Evolutionary conservation across 139 green algal genomes (phyloP).

Genomic region (Chlamydomonas incerta): DNA sequence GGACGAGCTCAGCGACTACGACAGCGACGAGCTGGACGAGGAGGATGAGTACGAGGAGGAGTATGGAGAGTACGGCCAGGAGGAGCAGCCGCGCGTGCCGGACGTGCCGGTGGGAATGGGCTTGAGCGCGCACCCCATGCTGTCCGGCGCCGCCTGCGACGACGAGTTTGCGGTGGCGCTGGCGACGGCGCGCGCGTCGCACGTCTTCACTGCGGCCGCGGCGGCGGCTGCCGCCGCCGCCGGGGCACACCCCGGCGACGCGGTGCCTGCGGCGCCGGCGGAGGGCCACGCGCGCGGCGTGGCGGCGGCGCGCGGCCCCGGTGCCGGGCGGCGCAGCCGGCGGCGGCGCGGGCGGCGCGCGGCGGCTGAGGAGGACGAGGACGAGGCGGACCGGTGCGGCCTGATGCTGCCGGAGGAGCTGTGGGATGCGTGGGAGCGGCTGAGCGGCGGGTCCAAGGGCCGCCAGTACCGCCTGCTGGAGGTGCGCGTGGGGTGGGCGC

Average conservation of each 20-base stretch:
- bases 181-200: not conserved
- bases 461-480: conserved; percentile 41
- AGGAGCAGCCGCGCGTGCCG: not conserved
- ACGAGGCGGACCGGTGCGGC: not conserved
- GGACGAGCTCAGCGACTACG: conserved; percentile 1
- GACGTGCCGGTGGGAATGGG: too few relatives aligned
- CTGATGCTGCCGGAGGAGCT: conserved; percentile 43
- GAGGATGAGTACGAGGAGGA: not conserved
- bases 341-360: too few relatives aligned
- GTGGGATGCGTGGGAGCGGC: conserved; percentile 29
- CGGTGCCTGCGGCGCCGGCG: not conserved
- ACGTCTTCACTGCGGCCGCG: not conserved
- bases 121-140: too few relatives aligned
- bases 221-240: not conserved
- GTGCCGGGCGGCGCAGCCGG: too few relatives aligned
- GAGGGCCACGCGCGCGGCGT: too few relatives aligned
- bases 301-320: not conserved
- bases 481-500: too few relatives aligned
- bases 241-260: not conserved
- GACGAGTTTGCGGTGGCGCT: not conserved
- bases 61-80: not conserved
- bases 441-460: conserved; percentile 36
- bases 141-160: not conserved
- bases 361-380: not conserved
- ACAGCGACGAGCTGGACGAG: not conserved